Conservation (phyloP, 108 stramenopile genomes). For the Nannochloropsis gaditana region DNA sequence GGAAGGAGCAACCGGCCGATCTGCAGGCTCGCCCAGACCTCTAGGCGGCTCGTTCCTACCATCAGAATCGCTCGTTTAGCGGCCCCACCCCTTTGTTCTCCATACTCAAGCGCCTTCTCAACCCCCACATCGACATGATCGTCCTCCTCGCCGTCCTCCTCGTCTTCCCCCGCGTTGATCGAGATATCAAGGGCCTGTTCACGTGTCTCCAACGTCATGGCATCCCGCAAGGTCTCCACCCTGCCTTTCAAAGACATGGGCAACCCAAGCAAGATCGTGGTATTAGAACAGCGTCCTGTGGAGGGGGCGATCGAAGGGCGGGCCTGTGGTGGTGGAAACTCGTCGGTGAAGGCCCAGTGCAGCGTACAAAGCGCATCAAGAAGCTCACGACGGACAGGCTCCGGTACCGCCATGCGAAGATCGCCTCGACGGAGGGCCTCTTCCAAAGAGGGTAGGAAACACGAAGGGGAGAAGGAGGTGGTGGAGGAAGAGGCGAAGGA, state of each 20-base stretch:
- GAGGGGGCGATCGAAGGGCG: not conserved
- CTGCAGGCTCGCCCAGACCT: slow-evolving; percentile 34
- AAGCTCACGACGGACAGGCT: slow-evolving; percentile 55
- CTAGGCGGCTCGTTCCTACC: not conserved
- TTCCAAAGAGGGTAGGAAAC: not conserved
- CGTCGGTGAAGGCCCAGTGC: slow-evolving; percentile 68
- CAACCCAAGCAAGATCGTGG: not conserved
- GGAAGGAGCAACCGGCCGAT: slow-evolving; percentile 29
- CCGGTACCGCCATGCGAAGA: slow-evolving; percentile 58
- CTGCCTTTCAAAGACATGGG: not conserved
- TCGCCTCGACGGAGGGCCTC: slow-evolving; percentile 49
- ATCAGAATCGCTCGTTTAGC: not conserved
- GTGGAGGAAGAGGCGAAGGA: not conserved
- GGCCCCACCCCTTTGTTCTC: not conserved
- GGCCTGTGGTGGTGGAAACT: slow-evolving; percentile 31
- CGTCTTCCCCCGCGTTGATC: not conserved
- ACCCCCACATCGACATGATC: slow-evolving; percentile 29
- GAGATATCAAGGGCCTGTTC: not conserved
- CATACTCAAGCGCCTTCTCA: slow-evolving; percentile 22
- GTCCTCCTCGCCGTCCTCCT: slow-evolving; percentile 9
- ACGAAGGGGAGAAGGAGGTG: not conserved
- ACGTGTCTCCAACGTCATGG: not conserved
- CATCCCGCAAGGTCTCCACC: not conserved
- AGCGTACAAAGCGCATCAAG: slow-evolving; percentile 67
- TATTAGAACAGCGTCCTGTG: not conserved